Evolutionary conservation across 2,329 filamentous ascomycete genomes (phyloP), one percentile per base, ranked within the genome.

Genomic region (Cladosporium velox): DNA sequence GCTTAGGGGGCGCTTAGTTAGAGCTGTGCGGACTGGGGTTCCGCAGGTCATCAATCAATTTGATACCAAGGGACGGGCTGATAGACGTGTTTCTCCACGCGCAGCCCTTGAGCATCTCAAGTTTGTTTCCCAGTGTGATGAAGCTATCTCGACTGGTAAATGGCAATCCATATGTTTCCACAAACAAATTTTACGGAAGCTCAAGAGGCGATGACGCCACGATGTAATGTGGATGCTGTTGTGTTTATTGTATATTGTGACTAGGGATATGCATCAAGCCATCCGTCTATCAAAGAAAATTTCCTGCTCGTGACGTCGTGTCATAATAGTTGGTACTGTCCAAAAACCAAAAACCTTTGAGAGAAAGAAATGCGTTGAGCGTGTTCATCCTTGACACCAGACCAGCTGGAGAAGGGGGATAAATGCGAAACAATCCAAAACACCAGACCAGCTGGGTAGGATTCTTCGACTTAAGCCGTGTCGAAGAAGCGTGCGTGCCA

Each of bases 401-500:
- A 58, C 55, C 49, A 52, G 49, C 49, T 52, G 49, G 52, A 35
- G 52, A 24, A 57, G 6, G 15, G 28, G 18, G n/a, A 15, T 41
- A 32, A 2, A 15, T 41, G 15, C 14, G 7, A 21, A 47, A 21
- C 34, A 6, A 35, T 47, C 59, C 59, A 14, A 11, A 34, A 41
- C 47, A 15, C 59, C 47, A 62, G 59, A 62, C 59, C 47, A 28
- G 47, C 59, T 54, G 32, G 30, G 32, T 1, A 41, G 28, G 38
- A 14, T 15, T 12, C 4, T 8, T 28, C 12, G 32, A 15, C 30
- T 64, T 21, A 64, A 21, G 35, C 26, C 10, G 14, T 30, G 7
- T 21, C 34, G 18, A 64, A 57, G 49, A 64, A 55, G 51, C 60
- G 60, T 44, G 60, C 60, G 60, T 64, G 60, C 60, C 60, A 64